Evolutionary conservation across 441 rosid species (phyloP).

Genomic region (Populus hybrid): DNA sequence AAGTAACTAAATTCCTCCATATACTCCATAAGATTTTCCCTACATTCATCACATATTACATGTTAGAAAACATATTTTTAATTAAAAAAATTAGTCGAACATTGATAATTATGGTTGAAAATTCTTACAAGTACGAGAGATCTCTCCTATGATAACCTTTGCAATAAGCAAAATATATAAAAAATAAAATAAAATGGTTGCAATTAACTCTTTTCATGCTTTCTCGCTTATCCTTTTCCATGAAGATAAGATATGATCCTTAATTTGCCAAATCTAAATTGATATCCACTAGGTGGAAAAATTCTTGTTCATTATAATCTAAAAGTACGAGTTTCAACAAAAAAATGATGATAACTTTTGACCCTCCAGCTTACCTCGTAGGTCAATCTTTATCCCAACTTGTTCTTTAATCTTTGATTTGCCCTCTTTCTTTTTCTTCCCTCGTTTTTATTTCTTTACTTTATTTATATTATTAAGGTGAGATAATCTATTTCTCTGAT

Average conservation of each 20-base stretch:
- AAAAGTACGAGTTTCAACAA: background rate
- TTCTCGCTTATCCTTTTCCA: background rate
- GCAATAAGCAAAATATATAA: no score
- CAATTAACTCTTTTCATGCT: background rate
- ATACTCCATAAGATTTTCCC: no score
- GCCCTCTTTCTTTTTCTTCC: background rate
- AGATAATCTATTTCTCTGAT: background rate
- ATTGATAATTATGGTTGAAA: no score
- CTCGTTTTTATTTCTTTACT: no score
- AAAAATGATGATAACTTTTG: background rate
- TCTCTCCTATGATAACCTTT: no score
- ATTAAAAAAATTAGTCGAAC: no score
- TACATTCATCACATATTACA: no score
- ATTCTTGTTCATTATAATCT: background rate
- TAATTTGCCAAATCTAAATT: background rate
- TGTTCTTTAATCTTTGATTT: background rate
- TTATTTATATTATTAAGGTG: background rate
- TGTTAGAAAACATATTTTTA: no score
- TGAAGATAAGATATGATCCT: conserved; percentile 10
- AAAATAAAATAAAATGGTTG: background rate
- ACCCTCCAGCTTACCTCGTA: background rate
- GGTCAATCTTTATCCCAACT: background rate
- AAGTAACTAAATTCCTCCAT: no score
- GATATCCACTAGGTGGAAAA: background rate
- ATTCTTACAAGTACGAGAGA: no score